Conservation (phyloP, 345 rosid species). For the Acer campestre region DNA sequence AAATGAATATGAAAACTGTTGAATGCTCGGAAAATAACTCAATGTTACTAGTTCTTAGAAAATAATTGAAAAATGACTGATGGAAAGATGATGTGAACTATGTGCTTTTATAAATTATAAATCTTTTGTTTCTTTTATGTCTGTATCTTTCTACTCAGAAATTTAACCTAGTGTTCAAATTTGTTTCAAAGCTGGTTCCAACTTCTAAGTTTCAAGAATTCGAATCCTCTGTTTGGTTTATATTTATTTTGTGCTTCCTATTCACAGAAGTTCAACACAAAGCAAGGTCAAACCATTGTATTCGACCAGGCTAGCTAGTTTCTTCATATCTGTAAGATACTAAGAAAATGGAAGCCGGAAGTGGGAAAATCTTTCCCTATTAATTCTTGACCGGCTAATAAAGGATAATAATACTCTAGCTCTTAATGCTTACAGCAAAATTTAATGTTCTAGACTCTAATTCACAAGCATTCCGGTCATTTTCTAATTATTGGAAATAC, state of each 20-base stretch:
- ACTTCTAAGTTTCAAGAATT: background rate
- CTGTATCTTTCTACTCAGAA: background rate
- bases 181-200: background rate
- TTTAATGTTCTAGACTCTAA: background rate
- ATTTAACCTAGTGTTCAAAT: background rate
- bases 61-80: background rate
- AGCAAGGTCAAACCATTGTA: too few species aligned
- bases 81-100: background rate
- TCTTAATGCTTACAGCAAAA: background rate
- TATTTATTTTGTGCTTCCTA: background rate
- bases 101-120: constrained; percentile 8
- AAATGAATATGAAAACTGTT: constrained; percentile 27
- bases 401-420: background rate
- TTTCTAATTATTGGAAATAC: background rate
- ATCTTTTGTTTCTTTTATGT: constrained; percentile 12
- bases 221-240: background rate
- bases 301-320: background rate
- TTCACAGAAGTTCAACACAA: background rate
- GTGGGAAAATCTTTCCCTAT: background rate
- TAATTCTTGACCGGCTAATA: too few species aligned
- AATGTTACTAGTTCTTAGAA: background rate
- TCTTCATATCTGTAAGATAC: background rate
- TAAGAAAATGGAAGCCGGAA: background rate
- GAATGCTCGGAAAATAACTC: background rate
- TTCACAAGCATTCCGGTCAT: background rate